These are phyloP conservation scores for Arabidopsis suecica DNA, from an alignment of 345 rosid genomes.

Conservation along the genomic window DNA sequence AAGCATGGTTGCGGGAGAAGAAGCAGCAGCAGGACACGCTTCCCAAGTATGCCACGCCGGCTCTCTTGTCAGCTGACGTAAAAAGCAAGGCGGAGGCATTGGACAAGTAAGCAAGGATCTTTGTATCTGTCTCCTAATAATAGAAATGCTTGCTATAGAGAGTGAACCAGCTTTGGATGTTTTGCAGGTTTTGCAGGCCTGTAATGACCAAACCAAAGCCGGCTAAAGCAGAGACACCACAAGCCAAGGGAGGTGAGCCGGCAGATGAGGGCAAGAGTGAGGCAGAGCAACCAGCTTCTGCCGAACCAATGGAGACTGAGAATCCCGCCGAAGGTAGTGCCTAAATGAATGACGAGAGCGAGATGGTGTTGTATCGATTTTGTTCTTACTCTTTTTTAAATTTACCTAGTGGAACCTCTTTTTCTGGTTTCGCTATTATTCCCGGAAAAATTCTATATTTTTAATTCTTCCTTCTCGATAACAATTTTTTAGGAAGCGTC, in stretches of 20 bases:
- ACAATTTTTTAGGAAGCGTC: conserved; percentile 17
- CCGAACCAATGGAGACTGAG: conserved; percentile 83
- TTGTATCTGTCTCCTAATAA: not conserved
- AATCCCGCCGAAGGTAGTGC: conserved; percentile 41
- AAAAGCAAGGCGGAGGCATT: conserved; percentile 81
- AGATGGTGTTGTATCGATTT: conserved; percentile 37
- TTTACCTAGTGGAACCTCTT: conserved; percentile 19
- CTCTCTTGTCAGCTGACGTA: conserved; percentile 79
- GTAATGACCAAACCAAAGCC: conserved; percentile 95
- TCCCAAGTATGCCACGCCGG: conserved; percentile 79
- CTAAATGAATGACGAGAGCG: conserved; percentile 1
- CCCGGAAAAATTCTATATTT: not conserved
- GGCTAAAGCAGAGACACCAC: conserved; percentile 68
- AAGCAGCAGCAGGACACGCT: conserved; percentile 84
- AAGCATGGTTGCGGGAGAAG: conserved; percentile 90
- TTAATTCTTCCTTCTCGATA: not conserved
- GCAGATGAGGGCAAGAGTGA: conserved; percentile 46
- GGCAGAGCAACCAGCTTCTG: conserved; percentile 52
- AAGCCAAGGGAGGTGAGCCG: conserved; percentile 44
- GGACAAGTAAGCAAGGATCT: conserved; percentile 64
- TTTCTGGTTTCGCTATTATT: conserved; percentile 15
- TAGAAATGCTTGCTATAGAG: not conserved
- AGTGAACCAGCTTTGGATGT: conserved; percentile 8
- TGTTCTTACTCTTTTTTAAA: not conserved
- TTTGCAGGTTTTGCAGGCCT: conserved; percentile 79